Percentiles rank a stretch among this genome's conserved stretches.
Evolutionary conservation across 106 monocot species (phyloP).

Genomic region (Narthecium ossifragum): DNA sequence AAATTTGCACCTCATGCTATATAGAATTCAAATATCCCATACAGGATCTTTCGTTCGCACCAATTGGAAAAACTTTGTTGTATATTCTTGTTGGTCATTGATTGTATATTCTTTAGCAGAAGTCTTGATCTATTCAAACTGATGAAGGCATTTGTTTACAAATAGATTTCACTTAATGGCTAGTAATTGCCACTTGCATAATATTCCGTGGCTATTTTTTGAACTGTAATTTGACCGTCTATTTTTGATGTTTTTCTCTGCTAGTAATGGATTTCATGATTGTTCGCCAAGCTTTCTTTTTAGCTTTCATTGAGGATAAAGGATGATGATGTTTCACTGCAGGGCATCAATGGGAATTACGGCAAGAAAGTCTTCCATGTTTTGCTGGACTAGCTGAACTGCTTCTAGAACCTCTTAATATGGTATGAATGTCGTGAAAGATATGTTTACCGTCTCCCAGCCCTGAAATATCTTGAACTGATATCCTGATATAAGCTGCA

Average conservation of each 20-base stretch:
- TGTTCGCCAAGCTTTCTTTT: not conserved
- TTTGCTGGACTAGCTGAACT: not conserved
- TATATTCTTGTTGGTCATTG: no score
- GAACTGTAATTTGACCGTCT: not conserved
- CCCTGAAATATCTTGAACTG: not conserved
- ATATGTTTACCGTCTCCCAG: no score
- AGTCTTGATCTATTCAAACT: no score
- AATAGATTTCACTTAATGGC: no score
- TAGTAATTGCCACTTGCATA: no score
- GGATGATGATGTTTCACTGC: not conserved
- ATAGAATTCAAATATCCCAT: no score
- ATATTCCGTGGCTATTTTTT: no score
- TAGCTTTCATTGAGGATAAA: not conserved
- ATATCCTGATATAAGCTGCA: not conserved
- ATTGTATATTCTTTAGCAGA: no score
- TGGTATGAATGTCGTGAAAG: not conserved
- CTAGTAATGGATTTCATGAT: not conserved
- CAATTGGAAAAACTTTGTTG: no score
- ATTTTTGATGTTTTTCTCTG: not conserved
- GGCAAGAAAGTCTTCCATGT: slow-evolving; percentile 9
- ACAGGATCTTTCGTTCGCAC: no score
- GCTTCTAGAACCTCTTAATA: not conserved
- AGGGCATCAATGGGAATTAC: slow-evolving; percentile 19
- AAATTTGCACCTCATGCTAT: no score
- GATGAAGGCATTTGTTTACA: no score